These are phyloP conservation scores for Quercus parvula DNA, from an alignment of 306 rosid genomes.

Conservation along the genomic window DNA sequence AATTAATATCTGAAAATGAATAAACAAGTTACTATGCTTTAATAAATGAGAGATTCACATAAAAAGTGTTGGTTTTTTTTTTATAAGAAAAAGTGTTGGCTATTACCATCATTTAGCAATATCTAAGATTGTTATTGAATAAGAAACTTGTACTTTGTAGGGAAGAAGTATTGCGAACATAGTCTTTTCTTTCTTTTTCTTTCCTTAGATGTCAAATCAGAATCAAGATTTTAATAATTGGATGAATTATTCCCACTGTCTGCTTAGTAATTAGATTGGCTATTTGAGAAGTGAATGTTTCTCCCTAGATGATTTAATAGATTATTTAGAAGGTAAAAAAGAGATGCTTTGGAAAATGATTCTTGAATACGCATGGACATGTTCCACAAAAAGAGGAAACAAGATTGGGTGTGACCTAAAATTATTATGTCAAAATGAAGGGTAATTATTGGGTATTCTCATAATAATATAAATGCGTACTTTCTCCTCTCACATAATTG, in stretches of 20 bases:
- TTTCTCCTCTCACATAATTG: no score
- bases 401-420: not conserved
- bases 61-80: not conserved
- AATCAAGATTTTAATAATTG: slow-evolving; percentile 17
- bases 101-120: not conserved
- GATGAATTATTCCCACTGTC: not conserved
- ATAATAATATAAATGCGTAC: no score
- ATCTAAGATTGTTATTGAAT: not conserved
- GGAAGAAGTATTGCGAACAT: slow-evolving; percentile 6
- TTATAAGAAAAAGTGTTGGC: no score
- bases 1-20: not conserved
- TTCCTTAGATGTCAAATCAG: slow-evolving; percentile 16
- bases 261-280: not conserved
- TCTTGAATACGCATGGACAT: not conserved
- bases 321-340: not conserved
- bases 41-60: slow-evolving; percentile 17
- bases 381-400: not conserved
- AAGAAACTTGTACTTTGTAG: slow-evolving; percentile 11
- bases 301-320: not conserved
- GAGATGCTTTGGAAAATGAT: not conserved
- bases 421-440: not conserved
- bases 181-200: not conserved
- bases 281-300: not conserved
- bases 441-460: no score
- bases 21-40: not conserved